Base-by-base conservation (phyloP, 768 basidiomycete genomes). In the Heimioporus sp. region DNA sequence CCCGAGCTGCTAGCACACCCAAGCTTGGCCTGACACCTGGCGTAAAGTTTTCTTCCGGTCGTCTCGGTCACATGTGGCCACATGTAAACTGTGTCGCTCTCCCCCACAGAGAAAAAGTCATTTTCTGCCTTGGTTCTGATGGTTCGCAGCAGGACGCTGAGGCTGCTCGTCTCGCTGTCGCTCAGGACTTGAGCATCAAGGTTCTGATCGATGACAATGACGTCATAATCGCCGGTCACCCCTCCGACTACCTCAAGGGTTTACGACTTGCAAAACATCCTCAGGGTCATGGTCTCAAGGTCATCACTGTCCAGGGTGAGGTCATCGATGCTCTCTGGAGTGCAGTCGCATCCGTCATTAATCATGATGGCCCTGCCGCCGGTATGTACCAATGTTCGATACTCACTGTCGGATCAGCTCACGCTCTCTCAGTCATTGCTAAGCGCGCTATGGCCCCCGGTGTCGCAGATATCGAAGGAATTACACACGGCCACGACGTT, bases 61-160 rank as follows among this genome's bases (percentile, higher is more conserved):
- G 92, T 65, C 80, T 94, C 17, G 92, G 92, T 2, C 92, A 94
- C 70, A 83, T 92, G 80, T 94, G 91, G 91, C 85, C 91, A 0
- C 69, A 89, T 56, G 87, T 93, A 48, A 93, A 93, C 65, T 91
- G 92, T 61, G 77, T 94, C 43, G 84, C 92, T 8, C 68, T 94
- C 45, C 90, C 90, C 32, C 82, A 93, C 72, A 77, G 78, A 31
- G 82, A 82, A 61, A 89, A 90, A 72, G 80, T 80, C 43, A 75
- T 92, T 11, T 92, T 92, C 71, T 84, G 85, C 65, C 78, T 94
- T 19, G 92, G 92, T 4, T 93, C 92, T 0, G 92, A 93, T 64
- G 92, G 92, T 10, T 92, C 90, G 5, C 90, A 93, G 65, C 92
- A 94, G 67, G 92, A 93, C 60, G 91, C 92, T 2, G 92, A 94